Evolutionary conservation across 2,329 filamentous ascomycete species (phyloP).

Genomic region (Curvularia sp.): DNA sequence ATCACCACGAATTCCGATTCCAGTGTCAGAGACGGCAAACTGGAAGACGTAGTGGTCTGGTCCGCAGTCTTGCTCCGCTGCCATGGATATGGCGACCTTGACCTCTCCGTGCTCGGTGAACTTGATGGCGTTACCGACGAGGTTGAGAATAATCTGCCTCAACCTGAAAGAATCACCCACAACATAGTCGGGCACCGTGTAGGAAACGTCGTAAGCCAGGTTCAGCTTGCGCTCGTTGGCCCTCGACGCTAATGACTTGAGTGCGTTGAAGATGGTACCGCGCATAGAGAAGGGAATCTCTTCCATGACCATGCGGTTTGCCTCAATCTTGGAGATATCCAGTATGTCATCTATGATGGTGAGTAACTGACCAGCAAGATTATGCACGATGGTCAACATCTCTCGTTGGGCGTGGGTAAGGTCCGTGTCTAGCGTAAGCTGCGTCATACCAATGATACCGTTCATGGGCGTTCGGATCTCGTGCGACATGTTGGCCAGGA

Average conservation of each 20-base stretch:
- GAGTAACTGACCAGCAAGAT: conserved; percentile 90
- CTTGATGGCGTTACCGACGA: conserved; percentile 98
- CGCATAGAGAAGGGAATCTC: conserved; percentile 95
- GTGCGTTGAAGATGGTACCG: conserved; percentile 93
- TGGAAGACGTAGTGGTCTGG: conserved; percentile 89
- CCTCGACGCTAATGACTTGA: conserved; percentile 96
- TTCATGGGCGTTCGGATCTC: conserved; percentile 98
- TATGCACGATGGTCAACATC: conserved; percentile 98
- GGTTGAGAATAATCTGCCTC: conserved; percentile 93
- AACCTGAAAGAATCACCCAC: conserved; percentile 96
- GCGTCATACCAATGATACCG: conserved; percentile 97
- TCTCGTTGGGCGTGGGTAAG: conserved; percentile 94
- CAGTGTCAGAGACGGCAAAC: conserved; percentile 94
- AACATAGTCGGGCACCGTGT: conserved; percentile 91
- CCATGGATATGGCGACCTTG: conserved; percentile 84
- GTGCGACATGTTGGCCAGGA: conserved; percentile 98
- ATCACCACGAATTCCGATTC: conserved; percentile 93
- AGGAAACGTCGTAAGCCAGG: conserved; percentile 91
- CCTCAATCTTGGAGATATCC: conserved; percentile 81
- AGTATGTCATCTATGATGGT: conserved; percentile 90
- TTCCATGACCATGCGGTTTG: conserved; percentile 97
- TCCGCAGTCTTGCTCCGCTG: conserved; percentile 69
- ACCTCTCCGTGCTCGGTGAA: conserved; percentile 98
- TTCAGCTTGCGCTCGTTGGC: conserved; percentile 95
- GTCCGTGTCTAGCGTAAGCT: conserved; percentile 91